Conservation (phyloP, 805 yeast genomes). For the Schwanniomyces yamadae region DNA sequence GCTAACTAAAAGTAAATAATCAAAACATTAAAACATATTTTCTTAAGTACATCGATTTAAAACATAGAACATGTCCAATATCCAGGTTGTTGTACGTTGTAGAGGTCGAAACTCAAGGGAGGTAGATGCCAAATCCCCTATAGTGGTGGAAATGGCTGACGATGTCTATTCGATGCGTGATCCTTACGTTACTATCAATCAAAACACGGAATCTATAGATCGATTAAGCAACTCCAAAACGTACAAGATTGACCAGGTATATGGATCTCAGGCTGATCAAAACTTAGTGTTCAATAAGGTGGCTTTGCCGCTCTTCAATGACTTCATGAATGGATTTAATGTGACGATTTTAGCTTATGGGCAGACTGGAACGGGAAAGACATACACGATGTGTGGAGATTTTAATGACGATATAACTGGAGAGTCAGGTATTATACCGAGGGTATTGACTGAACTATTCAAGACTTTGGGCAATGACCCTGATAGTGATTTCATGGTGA, state of each 20-base stretch:
- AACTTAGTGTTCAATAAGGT: conserved; percentile 60
- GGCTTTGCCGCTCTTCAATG: conserved; percentile 70
- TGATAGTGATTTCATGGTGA: conserved; percentile 57
- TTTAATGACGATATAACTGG: conserved; percentile 12
- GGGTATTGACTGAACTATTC: conserved; percentile 52
- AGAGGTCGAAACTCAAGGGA: conserved; percentile 50
- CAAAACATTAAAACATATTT: neutral
- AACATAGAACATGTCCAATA: conserved; percentile 29
- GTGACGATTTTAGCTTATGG: conserved; percentile 79
- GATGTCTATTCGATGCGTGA: conserved; percentile 25
- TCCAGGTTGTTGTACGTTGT: conserved; percentile 56
- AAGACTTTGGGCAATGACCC: conserved; percentile 18
- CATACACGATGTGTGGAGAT: conserved; percentile 68
- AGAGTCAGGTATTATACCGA: conserved; percentile 59
- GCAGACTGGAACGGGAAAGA: conserved; percentile 90
- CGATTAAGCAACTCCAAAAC: conserved; percentile 38
- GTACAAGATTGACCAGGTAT: conserved; percentile 75
- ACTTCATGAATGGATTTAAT: conserved; percentile 60
- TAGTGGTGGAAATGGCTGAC: conserved; percentile 47
- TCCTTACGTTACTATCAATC: conserved; percentile 21
- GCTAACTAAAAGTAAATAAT: neutral
- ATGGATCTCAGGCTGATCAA: conserved; percentile 82
- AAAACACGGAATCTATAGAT: conserved; percentile 29
- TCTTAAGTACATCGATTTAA: neutral
- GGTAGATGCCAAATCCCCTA: conserved; percentile 43